These are phyloP conservation scores for Tetrapisispora taiwanensis DNA, from an alignment of 805 yeast genomes.

Conservation along the genomic window DNA sequence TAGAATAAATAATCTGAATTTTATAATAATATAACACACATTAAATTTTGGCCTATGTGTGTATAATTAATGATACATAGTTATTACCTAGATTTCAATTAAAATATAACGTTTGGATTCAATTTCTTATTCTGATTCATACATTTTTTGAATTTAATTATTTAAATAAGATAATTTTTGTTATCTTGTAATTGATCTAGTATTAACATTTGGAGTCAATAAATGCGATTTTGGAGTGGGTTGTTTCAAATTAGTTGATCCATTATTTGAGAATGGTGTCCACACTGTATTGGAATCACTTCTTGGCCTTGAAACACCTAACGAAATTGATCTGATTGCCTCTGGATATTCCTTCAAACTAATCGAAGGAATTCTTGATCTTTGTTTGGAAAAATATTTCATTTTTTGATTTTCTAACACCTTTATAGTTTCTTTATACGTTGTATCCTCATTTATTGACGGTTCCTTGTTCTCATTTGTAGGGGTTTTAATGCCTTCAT, in stretches of 20 bases:
- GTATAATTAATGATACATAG: no score
- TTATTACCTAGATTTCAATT: no score
- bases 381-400: slow-evolving; percentile 7
- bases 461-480: not conserved
- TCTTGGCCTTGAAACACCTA: slow-evolving; percentile 1
- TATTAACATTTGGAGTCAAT: slow-evolving; percentile 1
- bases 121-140: no score
- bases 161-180: not conserved
- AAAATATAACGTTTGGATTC: no score
- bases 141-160: no score
- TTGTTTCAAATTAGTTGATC: slow-evolving; percentile 6
- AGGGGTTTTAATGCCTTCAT: not conserved
- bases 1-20: no score
- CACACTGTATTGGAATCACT: not conserved
- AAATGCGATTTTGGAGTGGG: slow-evolving; percentile 20
- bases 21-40: no score
- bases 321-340: not conserved
- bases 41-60: no score
- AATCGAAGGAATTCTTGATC: slow-evolving; percentile 9
- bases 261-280: slow-evolving; percentile 8
- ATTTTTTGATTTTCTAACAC: slow-evolving; percentile 9
- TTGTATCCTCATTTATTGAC: not conserved
- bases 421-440: slow-evolving; percentile 3
- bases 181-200: not conserved
- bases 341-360: not conserved